A percentile compares a stretch with the other conserved stretches of the same genome.
Evolutionary conservation across 495 filamentous ascomycete genomes (phyloP).

Genomic region (Aspergillus asperescens): DNA sequence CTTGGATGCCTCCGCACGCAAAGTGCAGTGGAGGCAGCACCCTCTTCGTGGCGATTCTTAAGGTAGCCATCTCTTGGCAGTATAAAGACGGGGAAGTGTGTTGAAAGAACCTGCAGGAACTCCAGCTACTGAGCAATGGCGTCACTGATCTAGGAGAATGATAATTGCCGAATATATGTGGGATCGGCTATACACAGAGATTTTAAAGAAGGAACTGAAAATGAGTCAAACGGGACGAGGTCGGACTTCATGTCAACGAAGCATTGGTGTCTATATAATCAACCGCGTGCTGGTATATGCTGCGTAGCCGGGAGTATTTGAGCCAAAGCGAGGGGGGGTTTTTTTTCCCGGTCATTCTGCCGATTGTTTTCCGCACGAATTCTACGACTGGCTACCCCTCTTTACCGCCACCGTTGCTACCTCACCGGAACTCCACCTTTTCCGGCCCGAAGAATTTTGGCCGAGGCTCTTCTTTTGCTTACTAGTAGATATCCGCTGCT

Average conservation of each 20-base stretch:
- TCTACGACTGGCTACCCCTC: not conserved
- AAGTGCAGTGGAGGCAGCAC: not conserved
- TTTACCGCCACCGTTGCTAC: slow-evolving; percentile 5
- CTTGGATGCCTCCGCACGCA: not conserved
- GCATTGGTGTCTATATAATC: not conserved
- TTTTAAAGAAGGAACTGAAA: not conserved
- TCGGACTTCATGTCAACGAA: slow-evolving; percentile 2
- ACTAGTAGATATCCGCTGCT: too few relatives aligned
- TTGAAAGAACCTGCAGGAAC: not conserved
- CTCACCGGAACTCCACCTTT: slow-evolving; percentile 12
- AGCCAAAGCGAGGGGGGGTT: not conserved
- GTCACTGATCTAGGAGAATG: not conserved
- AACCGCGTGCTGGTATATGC: slow-evolving; percentile 38
- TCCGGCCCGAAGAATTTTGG: slow-evolving; percentile 11
- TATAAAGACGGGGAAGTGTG: not conserved
- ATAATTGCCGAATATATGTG: not conserved
- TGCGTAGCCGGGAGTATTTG: slow-evolving; percentile 39
- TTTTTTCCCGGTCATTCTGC: slow-evolving; percentile 1
- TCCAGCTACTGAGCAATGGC: not conserved
- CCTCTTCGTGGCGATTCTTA: not conserved
- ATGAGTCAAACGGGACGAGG: not conserved
- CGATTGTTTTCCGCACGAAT: not conserved
- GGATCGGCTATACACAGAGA: not conserved
- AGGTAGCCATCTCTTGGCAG: not conserved
- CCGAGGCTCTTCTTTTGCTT: slow-evolving; percentile 14